Conservation (phyloP, 2,329 filamentous ascomycete species). For the Microdochium nivale region DNA sequence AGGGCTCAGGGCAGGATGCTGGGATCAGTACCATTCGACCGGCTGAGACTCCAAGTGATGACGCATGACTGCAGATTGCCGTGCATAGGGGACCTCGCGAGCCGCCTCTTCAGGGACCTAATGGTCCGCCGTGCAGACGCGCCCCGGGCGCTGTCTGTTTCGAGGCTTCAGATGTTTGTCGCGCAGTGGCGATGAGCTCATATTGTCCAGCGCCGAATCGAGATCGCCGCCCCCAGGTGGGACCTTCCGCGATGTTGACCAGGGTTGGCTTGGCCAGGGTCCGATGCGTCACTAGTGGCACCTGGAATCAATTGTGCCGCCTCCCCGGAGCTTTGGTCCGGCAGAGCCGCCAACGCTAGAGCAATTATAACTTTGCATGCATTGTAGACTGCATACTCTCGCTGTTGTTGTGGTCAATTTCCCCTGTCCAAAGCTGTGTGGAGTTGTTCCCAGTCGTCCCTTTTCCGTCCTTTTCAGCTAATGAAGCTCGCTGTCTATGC, state of each 20-base stretch:
- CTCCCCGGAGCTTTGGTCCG: too few relatives aligned
- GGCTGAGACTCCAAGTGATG: background rate
- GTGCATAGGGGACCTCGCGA: background rate
- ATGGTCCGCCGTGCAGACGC: background rate
- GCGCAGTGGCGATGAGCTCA: conserved; percentile 1
- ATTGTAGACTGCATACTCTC: too few relatives aligned
- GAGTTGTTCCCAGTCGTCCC: background rate
- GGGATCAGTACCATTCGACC: background rate
- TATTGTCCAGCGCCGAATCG: background rate
- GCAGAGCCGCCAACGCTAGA: too few relatives aligned
- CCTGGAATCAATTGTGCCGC: too few relatives aligned
- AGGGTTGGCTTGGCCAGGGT: too few relatives aligned
- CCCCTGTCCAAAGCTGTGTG: background rate
- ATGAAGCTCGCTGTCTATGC: background rate
- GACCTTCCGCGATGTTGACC: background rate
- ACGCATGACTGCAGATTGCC: background rate
- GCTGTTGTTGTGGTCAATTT: background rate
- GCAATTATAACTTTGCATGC: too few relatives aligned
- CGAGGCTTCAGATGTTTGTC: too few relatives aligned
- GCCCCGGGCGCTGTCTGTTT: too few relatives aligned
- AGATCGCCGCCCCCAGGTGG: background rate
- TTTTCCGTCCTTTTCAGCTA: background rate
- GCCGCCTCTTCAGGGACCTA: background rate
- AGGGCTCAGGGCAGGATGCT: background rate
- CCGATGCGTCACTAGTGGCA: too few relatives aligned